Evolutionary conservation across 306 rosid species (phyloP), one percentile per base, ranked within the genome.

Genomic region (Sophora flavescens): DNA sequence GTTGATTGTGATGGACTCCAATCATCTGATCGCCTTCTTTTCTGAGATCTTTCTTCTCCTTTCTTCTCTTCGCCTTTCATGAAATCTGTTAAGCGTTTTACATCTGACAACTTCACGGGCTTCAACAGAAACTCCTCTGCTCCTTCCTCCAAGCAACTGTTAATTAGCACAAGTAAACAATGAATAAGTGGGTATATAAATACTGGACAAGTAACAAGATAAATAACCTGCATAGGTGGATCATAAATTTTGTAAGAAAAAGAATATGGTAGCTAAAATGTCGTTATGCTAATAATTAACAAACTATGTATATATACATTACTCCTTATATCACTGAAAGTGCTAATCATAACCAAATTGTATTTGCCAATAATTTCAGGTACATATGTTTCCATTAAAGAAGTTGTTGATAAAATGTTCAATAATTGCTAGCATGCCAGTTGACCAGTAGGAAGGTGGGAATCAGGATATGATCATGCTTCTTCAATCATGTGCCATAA

Each of bases 71-170:
- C 93, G 16, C 93, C 95, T 76, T 63, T 89, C 78, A 88, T 83
- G 83, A 87, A 86, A 79, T 86, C 89, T 53, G 87, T 92, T 61
- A 95, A 59, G 2, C 98, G 93, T 75, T 84, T 89, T 72, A 95
- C 97, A 63, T 95, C 98, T 0, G 96, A 80, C 8, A 95, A 63
- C 68, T 92, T 92, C 8, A 95, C 97, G 3, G 98, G 98, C 77
- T 95, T 95, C 87, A 95, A 72, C 14, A 95, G 86, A 60, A 88
- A 95, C 9, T 95, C 98, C 58, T 95, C 92, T 1, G 98, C 98
- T 56, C 98, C 98, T 86, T 92, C 98, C 84, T 95, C 96, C 81
- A 95, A 84, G 72, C 98, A 95, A 52, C 98, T 95, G 86, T 8
- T 8, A 36, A 60, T 80, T 15, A 72, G 10, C 36, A 44, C 47